Conservation (phyloP, 768 basidiomycete genomes). For the Trametes meyenii region DNA sequence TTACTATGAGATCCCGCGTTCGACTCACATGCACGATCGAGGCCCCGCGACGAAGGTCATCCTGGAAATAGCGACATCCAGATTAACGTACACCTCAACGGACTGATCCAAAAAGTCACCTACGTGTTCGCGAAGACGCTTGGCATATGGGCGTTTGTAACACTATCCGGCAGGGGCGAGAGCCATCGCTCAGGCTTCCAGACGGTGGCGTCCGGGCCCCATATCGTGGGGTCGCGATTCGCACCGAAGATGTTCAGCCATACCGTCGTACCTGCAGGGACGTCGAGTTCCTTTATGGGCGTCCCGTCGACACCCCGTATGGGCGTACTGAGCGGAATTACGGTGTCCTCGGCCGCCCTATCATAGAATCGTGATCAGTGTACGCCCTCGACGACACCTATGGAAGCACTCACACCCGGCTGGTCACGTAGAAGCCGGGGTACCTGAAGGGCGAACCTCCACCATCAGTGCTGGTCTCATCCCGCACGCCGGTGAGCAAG, state of each 20-base stretch:
- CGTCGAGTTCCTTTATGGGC: slow-evolving; percentile 1
- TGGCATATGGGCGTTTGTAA: slow-evolving; percentile 14
- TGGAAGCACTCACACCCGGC: background rate
- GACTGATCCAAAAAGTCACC: background rate
- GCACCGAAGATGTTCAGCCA: slow-evolving; percentile 4
- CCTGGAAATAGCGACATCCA: background rate
- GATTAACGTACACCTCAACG: background rate
- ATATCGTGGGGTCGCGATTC: slow-evolving; percentile 12
- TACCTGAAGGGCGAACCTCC: background rate
- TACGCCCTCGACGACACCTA: background rate
- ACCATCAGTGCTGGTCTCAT: background rate
- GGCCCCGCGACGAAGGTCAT: slow-evolving; percentile 13
- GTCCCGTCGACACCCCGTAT: slow-evolving; percentile 1
- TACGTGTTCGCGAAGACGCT: slow-evolving; percentile 11
- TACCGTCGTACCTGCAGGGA: slow-evolving; percentile 5
- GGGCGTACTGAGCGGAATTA: slow-evolving; percentile 10
- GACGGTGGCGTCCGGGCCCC: slow-evolving; percentile 13
- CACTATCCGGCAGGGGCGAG: background rate
- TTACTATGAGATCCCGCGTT: background rate
- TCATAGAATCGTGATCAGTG: too few relatives aligned
- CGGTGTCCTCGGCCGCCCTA: slow-evolving; percentile 10
- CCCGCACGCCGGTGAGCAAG: too few relatives aligned
- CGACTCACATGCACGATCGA: slow-evolving; percentile 9
- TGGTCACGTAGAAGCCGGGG: slow-evolving; percentile 6
- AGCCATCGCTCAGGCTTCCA: slow-evolving; percentile 22